Base-by-base conservation (phyloP, 306 rosid species). In the Cicer chorassanicum region DNA sequence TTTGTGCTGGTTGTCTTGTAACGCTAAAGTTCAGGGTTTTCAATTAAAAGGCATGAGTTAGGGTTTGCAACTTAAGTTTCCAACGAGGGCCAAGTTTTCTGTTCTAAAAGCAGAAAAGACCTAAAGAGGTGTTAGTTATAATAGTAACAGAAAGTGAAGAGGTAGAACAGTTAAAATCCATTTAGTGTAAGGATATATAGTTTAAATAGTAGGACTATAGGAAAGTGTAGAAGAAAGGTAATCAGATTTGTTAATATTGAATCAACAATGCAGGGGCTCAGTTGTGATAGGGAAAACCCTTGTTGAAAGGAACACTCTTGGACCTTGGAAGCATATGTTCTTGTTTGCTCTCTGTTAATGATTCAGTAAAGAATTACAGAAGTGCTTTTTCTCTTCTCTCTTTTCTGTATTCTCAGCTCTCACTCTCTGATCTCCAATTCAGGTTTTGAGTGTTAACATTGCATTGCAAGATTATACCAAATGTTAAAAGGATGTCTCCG, bases 51-150 rank as follows among this genome's bases (percentile, higher is more conserved):
- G 29, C 7, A 51, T 66, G 7, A 6, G 13, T 14, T 76, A 3
- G 67, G 34, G 68, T 60, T 73, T 65, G 14, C 61, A 65, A 69
- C 18, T 41, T n/a, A 49, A 36, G 29, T 50, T 66, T 43, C 15
- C 41, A 57, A 39, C 48, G 50, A 49, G 29, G 57, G 36, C 36
- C 36, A 65, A 29, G 36, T 29, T 29, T 29, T 29, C 36, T 29
- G 36, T 29, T 29, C 36, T 29, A 29, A 4, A 29, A 29, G 36
- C 36, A 29, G 36, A 29, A 29, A 29, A 29, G 36, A 51, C 57
- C 57, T 9, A 51, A n/a, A 19, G 16, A 54, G 36, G 4, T 16
- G 6, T 4, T 18, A 54, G 36, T 54, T 18, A 57, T 24, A 21
- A 11, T 24, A 57, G 41, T 57, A 21, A 59, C 1, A 55, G 61